Conservation (phyloP, 805 yeast species). For the Myxozyma mucilagina region DNA sequence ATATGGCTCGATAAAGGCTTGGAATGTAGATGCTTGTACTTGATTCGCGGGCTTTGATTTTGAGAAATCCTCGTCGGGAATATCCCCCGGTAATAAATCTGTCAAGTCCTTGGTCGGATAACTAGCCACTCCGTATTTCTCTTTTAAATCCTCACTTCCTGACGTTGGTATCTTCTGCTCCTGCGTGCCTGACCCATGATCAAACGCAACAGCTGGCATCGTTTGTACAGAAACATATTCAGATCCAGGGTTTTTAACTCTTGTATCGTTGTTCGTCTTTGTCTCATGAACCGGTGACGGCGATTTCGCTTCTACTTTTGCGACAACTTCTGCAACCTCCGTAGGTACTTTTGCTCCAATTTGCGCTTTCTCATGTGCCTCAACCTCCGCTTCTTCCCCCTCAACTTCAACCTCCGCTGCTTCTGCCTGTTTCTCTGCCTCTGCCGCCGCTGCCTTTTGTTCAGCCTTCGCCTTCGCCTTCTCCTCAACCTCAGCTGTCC, state of each 20-base stretch:
- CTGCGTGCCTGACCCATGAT: constrained; percentile 14
- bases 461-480: too few relatives aligned
- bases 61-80: constrained; percentile 85
- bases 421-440: too few relatives aligned
- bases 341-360: neutral
- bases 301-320: neutral
- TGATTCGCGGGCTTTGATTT: constrained; percentile 83
- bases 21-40: constrained; percentile 86
- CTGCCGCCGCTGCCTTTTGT: too few relatives aligned
- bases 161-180: constrained; percentile 49
- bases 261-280: neutral
- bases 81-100: constrained; percentile 78
- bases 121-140: constrained; percentile 84
- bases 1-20: constrained; percentile 80
- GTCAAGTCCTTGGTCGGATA: constrained; percentile 78
- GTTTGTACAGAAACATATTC: constrained; percentile 30
- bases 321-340: neutral
- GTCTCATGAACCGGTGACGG: neutral
- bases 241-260: constrained; percentile 25
- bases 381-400: neutral
- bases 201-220: constrained; percentile 28
- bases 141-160: constrained; percentile 73
- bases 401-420: constrained; percentile 4
- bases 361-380: constrained; percentile 6
- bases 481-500: too few relatives aligned